These are phyloP conservation scores for Fusarium sacchari DNA, from an alignment of 2,329 filamentous ascomycete species.

Conservation along the genomic window DNA sequence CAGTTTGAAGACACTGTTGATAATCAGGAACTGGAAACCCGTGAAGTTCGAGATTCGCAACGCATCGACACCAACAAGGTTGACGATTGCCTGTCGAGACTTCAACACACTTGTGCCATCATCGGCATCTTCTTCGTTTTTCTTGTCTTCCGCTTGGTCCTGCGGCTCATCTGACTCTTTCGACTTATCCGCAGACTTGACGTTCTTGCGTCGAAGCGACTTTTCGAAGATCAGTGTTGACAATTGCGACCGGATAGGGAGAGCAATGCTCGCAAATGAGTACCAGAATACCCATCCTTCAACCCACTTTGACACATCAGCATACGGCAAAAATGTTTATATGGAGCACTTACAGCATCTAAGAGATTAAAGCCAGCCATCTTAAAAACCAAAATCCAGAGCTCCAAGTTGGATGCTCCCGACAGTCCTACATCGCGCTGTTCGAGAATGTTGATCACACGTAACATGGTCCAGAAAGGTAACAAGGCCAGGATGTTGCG, in stretches of 20 bases:
- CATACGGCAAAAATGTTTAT: background rate
- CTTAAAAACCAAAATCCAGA: constrained; percentile 75
- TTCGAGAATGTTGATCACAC: constrained; percentile 74
- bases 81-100: constrained; percentile 76
- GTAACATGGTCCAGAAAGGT: constrained; percentile 75
- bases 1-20: constrained; percentile 70
- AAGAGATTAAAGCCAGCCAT: constrained; percentile 70
- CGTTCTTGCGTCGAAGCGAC: constrained; percentile 79
- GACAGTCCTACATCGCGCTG: constrained; percentile 55
- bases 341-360: constrained; percentile 51
- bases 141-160: constrained; percentile 56
- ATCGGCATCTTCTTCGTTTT: constrained; percentile 60
- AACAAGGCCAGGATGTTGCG: constrained; percentile 71
- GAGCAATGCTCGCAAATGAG: constrained; percentile 68
- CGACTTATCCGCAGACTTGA: constrained; percentile 69
- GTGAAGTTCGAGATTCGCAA: constrained; percentile 75
- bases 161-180: constrained; percentile 49
- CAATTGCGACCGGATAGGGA: constrained; percentile 76
- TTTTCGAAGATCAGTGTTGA: constrained; percentile 81
- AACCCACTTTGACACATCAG: constrained; percentile 56
- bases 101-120: constrained; percentile 49
- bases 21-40: constrained; percentile 73
- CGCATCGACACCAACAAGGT: constrained; percentile 80
- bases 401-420: constrained; percentile 56
- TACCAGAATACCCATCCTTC: constrained; percentile 76